Evolutionary conservation across 2,329 filamentous ascomycete species (phyloP).

Genomic region (Monilinia fructigena): DNA sequence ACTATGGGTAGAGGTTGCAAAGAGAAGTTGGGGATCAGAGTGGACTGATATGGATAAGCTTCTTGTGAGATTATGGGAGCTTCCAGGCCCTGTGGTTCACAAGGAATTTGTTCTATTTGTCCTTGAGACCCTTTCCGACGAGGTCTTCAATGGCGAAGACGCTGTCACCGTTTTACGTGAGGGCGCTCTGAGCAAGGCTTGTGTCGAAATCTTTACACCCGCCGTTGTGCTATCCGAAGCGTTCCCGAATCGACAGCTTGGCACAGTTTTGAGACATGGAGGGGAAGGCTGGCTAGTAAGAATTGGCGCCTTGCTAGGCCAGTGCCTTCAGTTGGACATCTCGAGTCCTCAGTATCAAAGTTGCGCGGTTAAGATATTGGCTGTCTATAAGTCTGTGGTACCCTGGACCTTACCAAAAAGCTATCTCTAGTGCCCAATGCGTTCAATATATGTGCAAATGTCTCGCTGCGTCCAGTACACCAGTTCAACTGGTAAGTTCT

Average conservation of each 20-base stretch:
- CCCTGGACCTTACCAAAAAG: conserved; percentile 85
- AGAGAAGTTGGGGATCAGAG: conserved; percentile 85
- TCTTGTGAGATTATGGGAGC: conserved; percentile 80
- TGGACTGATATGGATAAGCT: conserved; percentile 94
- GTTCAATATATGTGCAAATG: conserved; percentile 69
- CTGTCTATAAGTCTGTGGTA: conserved; percentile 75
- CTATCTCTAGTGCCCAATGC: conserved; percentile 68
- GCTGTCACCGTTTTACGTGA: conserved; percentile 79
- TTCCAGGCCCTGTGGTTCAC: conserved; percentile 58
- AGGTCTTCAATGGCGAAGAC: conserved; percentile 90
- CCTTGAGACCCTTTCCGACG: conserved; percentile 88
- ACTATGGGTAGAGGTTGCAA: conserved; percentile 92
- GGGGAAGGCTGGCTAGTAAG: conserved; percentile 85
- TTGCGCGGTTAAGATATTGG: conserved; percentile 74
- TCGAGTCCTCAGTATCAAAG: conserved; percentile 65
- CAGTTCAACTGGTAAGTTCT: conserved; percentile 67
- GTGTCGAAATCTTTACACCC: conserved; percentile 92
- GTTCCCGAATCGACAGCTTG: conserved; percentile 67
- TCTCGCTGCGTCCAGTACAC: conserved; percentile 66
- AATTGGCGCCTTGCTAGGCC: conserved; percentile 69
- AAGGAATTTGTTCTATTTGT: conserved; percentile 87
- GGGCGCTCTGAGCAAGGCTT: conserved; percentile 79
- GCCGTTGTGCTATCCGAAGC: conserved; percentile 69
- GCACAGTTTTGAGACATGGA: conserved; percentile 68
- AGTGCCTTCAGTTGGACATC: conserved; percentile 66